Base-by-base conservation (phyloP, 169 alveolate genomes). In the Babesia ovata region DNA sequence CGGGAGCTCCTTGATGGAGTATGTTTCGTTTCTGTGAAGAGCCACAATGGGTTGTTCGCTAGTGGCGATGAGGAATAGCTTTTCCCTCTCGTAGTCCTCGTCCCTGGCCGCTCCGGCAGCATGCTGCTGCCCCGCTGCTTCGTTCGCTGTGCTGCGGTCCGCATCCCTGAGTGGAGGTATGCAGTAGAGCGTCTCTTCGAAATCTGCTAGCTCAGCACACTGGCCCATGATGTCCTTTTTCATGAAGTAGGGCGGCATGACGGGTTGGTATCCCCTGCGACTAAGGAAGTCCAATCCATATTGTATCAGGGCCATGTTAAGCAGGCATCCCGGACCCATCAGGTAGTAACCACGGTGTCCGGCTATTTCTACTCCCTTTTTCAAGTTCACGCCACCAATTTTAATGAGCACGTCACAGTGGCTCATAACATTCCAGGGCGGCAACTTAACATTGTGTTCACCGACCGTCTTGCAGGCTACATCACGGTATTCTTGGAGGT, bases 11-110 rank as follows among this genome's bases (percentile, higher is more conserved):
- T 91, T 91, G 24, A 85, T 92, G 45, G 92, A 95, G 48, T 92
- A 67, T 29, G 93, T 72, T 63, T 93, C 96, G 67, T 92, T 92
- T 71, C 94, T 78, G 85, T 97, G 99, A 84, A 95, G 87, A 29
- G 99, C 99, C 53, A 99, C 95, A 42, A 98, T 91, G 21, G 99
- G 99, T 91, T 98, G 99, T 91, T 98, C 99, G 45, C 99, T 97
- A 11, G 99, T 98, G 26, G 99, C 99, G 42, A 97, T 96, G 65
- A 98, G 92, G 86, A 95, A 98, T 76, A 93, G 74, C 52, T 96
- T 98, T 69, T 93, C 95, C 62, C 91, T 92, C 33, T 73, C 54
- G 71, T 49, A 49, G 59, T 57, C 85, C 46, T 49, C 73, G 24
- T 75, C 63, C 45, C 39, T 33, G n/a, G 26, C 46, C n/a, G 57